These are phyloP conservation scores for Gracilaria gracilis DNA, from an alignment of 23 red algal genomes.

Conservation along the genomic window DNA sequence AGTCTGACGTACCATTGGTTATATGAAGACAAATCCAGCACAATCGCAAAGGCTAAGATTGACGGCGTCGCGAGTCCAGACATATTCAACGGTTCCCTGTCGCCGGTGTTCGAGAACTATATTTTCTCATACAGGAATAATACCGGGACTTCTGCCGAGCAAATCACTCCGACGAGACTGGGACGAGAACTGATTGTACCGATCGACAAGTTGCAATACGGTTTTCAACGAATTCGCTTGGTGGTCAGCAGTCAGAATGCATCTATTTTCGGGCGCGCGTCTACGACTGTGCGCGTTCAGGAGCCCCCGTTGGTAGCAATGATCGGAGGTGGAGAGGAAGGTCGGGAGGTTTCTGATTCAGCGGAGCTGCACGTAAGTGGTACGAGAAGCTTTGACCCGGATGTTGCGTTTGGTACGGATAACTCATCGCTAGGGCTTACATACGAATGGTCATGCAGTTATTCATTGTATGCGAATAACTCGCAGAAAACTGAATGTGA, in stretches of 20 bases:
- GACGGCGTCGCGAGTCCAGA: conserved; percentile 2
- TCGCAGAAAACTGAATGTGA: conserved; percentile 4
- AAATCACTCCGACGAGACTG: conserved; percentile 62
- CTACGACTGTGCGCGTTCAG: conserved; percentile 13
- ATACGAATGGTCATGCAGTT: conserved; percentile 54
- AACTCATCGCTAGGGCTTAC: conserved; percentile 28
- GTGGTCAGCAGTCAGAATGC: conserved; percentile 33
- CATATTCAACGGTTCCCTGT: conserved; percentile 28
- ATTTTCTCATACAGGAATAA: conserved; percentile 46
- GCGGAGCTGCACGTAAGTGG: conserved; percentile 22
- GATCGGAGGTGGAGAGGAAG: conserved; percentile 57
- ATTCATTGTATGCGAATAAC: conserved; percentile 37
- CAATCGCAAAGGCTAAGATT: conserved; percentile 15
- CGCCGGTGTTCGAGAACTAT: conserved; percentile 27
- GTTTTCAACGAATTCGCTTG: conserved; percentile 43
- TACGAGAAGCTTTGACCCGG: conserved; percentile 49
- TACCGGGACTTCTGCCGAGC: conserved; percentile 12
- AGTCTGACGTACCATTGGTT: conserved; percentile 56
- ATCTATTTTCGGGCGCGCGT: conserved; percentile 22
- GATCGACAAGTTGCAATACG: conserved; percentile 12
- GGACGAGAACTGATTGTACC: conserved; percentile 65
- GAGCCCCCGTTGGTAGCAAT: conserved; percentile 29
- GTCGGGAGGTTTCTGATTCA: conserved; percentile 18
- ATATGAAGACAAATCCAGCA: conserved; percentile 51
- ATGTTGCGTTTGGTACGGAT: conserved; percentile 2